Evolutionary conservation across 2,329 filamentous ascomycete genomes (phyloP).

Genomic region (Xylaria sp.): DNA sequence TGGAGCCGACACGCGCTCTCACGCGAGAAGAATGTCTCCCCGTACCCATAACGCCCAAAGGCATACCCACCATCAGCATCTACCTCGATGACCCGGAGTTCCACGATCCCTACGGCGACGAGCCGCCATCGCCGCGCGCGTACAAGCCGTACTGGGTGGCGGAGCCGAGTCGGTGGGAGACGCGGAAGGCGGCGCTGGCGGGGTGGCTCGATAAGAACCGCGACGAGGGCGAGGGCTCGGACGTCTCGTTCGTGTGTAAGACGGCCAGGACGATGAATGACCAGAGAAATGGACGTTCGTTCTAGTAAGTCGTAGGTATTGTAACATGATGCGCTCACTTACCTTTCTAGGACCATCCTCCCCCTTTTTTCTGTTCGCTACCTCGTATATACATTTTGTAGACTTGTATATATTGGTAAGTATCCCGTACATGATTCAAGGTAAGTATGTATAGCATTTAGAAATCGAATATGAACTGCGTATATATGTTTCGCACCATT

Average conservation of each 20-base stretch:
- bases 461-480: not conserved
- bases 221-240: conserved; percentile 4
- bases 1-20: no score
- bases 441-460: not conserved
- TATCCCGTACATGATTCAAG: no score
- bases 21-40: no score
- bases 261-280: conserved; percentile 6
- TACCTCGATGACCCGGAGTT: not conserved
- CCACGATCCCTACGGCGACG: not conserved
- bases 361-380: not conserved
- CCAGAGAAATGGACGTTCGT: not conserved
- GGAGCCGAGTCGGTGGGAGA: not conserved
- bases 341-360: not conserved
- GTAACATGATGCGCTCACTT: not conserved
- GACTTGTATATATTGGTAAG: no score
- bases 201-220: not conserved
- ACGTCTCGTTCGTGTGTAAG: conserved; percentile 19
- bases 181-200: not conserved
- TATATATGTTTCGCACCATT: no score
- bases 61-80: not conserved
- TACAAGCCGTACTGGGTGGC: no score
- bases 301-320: conserved; percentile 6
- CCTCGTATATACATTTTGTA: not conserved
- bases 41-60: no score
- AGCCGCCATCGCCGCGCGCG: not conserved